These are phyloP conservation scores for Cephalotrichum gorgonifer DNA, from an alignment of 2,329 filamentous ascomycete species.

Conservation along the genomic window DNA sequence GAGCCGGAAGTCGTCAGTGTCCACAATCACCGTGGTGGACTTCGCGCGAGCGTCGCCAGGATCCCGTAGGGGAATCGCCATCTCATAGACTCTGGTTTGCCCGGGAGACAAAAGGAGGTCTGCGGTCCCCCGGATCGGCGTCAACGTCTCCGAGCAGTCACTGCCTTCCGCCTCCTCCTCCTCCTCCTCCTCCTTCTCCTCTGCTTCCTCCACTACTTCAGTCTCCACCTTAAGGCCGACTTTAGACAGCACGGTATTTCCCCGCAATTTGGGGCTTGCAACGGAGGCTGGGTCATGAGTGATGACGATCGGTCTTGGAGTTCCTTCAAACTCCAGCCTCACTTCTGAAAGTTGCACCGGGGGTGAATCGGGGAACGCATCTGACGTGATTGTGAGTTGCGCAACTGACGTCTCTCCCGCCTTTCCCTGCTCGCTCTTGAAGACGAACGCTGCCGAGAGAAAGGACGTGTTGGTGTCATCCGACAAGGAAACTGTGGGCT, in stretches of 20 bases:
- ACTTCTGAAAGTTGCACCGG: slow-evolving; percentile 42
- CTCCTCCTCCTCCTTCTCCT: slow-evolving; percentile 12
- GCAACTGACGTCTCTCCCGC: slow-evolving; percentile 49
- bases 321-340: slow-evolving; percentile 45
- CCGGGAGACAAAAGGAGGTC: slow-evolving; percentile 33
- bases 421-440: slow-evolving; percentile 46
- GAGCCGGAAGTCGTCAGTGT: slow-evolving; percentile 55
- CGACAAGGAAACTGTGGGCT: slow-evolving; percentile 38
- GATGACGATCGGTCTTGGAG: slow-evolving; percentile 43
- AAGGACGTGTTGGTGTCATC: slow-evolving; percentile 43
- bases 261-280: slow-evolving; percentile 7
- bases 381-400: slow-evolving; percentile 47
- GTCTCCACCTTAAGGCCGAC: slow-evolving; percentile 18
- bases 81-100: slow-evolving; percentile 58
- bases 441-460: slow-evolving; percentile 44
- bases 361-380: slow-evolving; percentile 39
- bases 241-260: slow-evolving; percentile 13
- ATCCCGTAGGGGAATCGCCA: slow-evolving; percentile 67
- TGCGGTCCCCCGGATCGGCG: slow-evolving; percentile 4
- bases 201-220: neutral
- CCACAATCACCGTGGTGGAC: slow-evolving; percentile 52
- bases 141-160: slow-evolving; percentile 13
- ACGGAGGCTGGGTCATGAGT: slow-evolving; percentile 24
- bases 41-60: slow-evolving; percentile 64
- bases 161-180: slow-evolving; percentile 11